These are phyloP conservation scores for Lipomyces spencermartinsiae DNA, from an alignment of 805 yeast genomes.

Conservation along the genomic window DNA sequence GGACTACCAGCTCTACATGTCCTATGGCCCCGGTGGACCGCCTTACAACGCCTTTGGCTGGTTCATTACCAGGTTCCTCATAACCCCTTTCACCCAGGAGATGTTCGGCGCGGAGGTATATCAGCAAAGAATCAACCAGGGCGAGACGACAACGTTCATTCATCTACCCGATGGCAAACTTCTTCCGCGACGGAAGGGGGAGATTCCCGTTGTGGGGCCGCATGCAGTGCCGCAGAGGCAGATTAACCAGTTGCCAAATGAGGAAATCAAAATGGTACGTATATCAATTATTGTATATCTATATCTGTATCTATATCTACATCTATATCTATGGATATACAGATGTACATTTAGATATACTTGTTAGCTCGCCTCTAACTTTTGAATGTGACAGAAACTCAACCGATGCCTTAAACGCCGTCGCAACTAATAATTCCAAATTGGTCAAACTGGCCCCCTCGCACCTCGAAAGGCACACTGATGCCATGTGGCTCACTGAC, in stretches of 20 bases:
- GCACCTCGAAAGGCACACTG: not conserved
- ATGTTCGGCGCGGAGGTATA: not conserved
- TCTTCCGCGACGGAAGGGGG: not conserved
- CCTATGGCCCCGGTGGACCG: not conserved
- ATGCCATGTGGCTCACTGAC: not conserved
- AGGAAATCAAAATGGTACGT: not conserved
- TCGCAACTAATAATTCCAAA: not conserved
- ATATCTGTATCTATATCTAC: too few species aligned
- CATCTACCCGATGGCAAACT: too few species aligned
- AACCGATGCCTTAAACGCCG: not conserved
- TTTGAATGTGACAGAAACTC: not conserved
- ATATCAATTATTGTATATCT: too few species aligned
- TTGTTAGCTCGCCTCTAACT: not conserved
- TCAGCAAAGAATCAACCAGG: too few species aligned
- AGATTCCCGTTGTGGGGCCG: not conserved
- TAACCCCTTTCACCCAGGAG: not conserved
- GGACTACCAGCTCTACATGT: constrained; percentile 2
- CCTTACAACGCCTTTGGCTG: not conserved
- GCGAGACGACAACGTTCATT: too few species aligned
- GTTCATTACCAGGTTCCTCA: not conserved
- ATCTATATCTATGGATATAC: not conserved
- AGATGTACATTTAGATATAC: not conserved
- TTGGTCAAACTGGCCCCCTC: constrained; percentile 1
- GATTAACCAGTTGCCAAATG: not conserved
- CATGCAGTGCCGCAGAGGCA: constrained; percentile 5